phyloP scores from a whole-genome alignment of 2,329 filamentous ascomycete genomes.

The Microcyclosporella mali region DNA sequence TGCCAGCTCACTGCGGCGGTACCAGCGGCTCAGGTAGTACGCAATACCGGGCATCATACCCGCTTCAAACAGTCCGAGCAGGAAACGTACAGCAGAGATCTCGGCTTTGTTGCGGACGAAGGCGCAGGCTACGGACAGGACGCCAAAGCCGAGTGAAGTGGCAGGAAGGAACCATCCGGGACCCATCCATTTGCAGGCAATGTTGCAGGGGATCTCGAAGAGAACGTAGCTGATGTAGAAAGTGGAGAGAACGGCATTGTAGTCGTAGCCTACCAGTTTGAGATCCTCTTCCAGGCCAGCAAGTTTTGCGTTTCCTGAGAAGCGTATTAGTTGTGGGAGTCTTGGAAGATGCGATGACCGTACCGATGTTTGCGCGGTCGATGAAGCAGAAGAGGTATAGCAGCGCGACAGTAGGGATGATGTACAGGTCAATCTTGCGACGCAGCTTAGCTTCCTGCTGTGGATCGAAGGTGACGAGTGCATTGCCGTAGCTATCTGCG shows the following conservation, averaged over 20 bases:
- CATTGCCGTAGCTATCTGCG: constrained; percentile 41
- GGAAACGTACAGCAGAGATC: constrained; percentile 57
- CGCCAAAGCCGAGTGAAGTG: constrained; percentile 57
- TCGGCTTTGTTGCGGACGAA: constrained; percentile 53
- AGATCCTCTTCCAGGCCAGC: constrained; percentile 55
- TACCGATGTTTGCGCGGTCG: constrained; percentile 67
- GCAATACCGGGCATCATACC: constrained; percentile 69
- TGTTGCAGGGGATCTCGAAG: constrained; percentile 64
- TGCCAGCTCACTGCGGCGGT: constrained; percentile 60
- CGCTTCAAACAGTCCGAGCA: constrained; percentile 57
- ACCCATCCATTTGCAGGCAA: constrained; percentile 64
- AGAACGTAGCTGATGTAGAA: constrained; percentile 71
- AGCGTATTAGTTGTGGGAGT: background rate
- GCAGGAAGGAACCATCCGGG: constrained; percentile 66
- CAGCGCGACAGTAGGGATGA: constrained; percentile 60
- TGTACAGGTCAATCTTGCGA: constrained; percentile 59
- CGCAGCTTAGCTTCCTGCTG: constrained; percentile 53
- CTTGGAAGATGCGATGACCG: constrained; percentile 12
- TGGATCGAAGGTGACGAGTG: constrained; percentile 51
- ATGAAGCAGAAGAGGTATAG: constrained; percentile 70
- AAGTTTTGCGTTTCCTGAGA: constrained; percentile 61
- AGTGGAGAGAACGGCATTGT: constrained; percentile 60
- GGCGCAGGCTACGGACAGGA: constrained; percentile 56
- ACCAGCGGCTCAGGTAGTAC: constrained; percentile 68
- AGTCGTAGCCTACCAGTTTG: constrained; percentile 50